Base-by-base conservation (phyloP, 2,329 filamentous ascomycete genomes). In the Fusarium oxysporum region DNA sequence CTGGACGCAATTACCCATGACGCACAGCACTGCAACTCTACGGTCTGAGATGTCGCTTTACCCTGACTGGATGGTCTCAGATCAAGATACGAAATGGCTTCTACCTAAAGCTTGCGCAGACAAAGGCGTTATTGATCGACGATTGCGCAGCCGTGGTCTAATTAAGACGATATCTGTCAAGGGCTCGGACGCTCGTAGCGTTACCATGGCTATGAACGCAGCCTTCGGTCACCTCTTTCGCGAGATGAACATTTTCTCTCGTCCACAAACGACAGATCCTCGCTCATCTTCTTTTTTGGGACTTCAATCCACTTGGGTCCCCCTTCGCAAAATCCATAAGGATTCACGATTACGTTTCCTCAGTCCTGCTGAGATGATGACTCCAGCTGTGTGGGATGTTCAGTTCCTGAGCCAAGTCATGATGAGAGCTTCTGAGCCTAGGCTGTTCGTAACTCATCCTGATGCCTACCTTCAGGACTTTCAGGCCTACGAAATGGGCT, bases 381-480 rank as follows among this genome's bases (percentile, higher is more conserved):
- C 91, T 2, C 89, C 92, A 1, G 88, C 90, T 3, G 81, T 91
- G 6, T 96, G 93, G 93, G 89, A 91, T 57, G 89, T 91, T 5
- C 85, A 89, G 14, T 95, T 95, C 70, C 85, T 96, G 33, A 86
- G 86, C 55, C 91, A 92, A 53, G 89, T 95, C 41, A 88, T 93
- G 76, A 95, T 95, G 93, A 90, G 91, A 76, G 87, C 90, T 35
- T 86, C 88, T 14, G 86, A 88, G 70, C 90, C 91, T 69, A 87
- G 93, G 13, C 86, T 96, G 17, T 96, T 93, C 81, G 86, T 95
- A 65, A 96, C 93, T 2, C 92, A 93, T 65, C 89, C 91, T 7
- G 90, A 92, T 73, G 91, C 92, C 3, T 96, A 96, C 72, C 82
- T 93, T 5, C 93, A 96, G 77, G 88, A 90, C 68, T 80, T 83